phyloP scores from a whole-genome alignment of 208 protist species.

The Acanthamoeba rhysodes region DNA sequence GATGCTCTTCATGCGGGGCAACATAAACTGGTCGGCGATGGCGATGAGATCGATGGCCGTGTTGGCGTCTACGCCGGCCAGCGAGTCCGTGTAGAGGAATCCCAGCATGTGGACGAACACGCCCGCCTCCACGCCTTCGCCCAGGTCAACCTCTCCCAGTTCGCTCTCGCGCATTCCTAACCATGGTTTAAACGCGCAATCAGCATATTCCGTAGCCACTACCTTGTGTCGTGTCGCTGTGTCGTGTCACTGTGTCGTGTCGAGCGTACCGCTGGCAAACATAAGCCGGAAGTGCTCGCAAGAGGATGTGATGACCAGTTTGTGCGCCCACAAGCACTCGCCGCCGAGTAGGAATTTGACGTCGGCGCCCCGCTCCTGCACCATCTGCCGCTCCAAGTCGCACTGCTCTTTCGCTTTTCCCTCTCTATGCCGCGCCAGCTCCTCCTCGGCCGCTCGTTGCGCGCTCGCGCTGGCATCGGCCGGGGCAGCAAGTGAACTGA shows the following conservation, averaged over 20 bases:
- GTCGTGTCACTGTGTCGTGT: not conserved
- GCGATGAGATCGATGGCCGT: slow-evolving; percentile 27
- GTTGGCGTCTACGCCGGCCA: slow-evolving; percentile 4
- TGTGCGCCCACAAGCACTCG: not conserved
- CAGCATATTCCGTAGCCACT: no score
- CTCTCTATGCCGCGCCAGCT: no score
- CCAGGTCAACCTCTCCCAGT: not conserved
- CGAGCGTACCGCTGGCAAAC: not conserved
- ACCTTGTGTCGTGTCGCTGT: not conserved
- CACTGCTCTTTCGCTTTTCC: no score
- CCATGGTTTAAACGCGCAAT: not conserved
- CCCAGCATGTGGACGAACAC: not conserved
- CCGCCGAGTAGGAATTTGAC: not conserved
- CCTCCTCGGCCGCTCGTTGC: no score
- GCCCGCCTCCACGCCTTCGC: not conserved
- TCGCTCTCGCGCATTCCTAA: slow-evolving; percentile 18
- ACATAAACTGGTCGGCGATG: slow-evolving; percentile 10
- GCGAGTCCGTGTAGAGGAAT: slow-evolving; percentile 33
- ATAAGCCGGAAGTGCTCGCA: slow-evolving; percentile 21
- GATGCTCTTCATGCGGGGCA: slow-evolving; percentile 32
- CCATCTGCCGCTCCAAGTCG: not conserved
- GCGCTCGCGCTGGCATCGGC: no score
- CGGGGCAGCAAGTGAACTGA: no score
- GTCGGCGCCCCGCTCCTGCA: not conserved
- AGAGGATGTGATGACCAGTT: not conserved